Base-by-base conservation (phyloP, 257 asterid species). In the Vinca minor region DNA sequence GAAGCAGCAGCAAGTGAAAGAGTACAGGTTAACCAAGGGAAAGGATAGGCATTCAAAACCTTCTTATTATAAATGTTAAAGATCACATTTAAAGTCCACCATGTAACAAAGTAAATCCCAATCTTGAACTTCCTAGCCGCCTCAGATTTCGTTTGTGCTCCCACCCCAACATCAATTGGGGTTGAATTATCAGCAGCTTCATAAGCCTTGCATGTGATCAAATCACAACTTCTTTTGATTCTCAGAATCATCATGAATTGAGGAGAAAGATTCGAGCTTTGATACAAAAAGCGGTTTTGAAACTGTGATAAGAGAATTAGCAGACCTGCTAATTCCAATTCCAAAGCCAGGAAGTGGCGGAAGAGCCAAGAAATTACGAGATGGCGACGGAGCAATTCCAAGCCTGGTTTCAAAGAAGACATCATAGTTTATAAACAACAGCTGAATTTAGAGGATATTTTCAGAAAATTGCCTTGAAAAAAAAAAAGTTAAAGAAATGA, bases 51-150 rank as follows among this genome's bases (percentile, higher is more conserved):
- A 76, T 88, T 92, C 85, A 92, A 69, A 76, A 92, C 98, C 65
- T 92, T 92, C 67, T 92, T 92, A 67, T 92, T 92, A 63, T 92
- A 92, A 10, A 92, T 92, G 70, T 88, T 92, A 74, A 92, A 92
- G 21, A 92, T 63, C 74, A 92, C 96, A 69, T 92, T 92, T 84
- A 92, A 74, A 20, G 78, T 84, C 98, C 98, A 92, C 98, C 98
- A 92, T 8, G 93, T 82, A 13, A 93, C 98, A 59, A 92, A 92
- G 65, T 87, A 88, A 17, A 89, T 62, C 28, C 96, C 98, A 73
- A 92, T 92, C 84, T 89, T 92, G 60, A 80, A 10, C 69, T 57
- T 92, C 82, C 89, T 82, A 6, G 94, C 88, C 10, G 85, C 76
- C 84, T 88, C 96, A 13, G 88, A 64, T 64, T 44, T 78, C 67